phyloP scores from a whole-genome alignment of 78 protist species.

The Speleostelium caveatum region DNA sequence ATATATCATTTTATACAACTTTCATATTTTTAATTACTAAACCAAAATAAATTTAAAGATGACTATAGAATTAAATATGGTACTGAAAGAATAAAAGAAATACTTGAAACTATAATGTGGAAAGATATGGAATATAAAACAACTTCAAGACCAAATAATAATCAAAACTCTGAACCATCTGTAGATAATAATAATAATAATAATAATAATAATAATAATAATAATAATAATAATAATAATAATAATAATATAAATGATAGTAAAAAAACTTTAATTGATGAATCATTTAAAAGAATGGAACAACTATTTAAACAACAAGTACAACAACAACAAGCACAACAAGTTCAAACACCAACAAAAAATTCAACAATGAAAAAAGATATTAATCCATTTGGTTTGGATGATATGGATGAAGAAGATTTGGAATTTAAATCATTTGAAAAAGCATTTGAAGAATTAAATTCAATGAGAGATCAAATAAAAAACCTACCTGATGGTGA shows the following conservation, averaged over 20 bases:
- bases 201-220: not conserved
- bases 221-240: not conserved
- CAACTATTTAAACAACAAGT: not conserved
- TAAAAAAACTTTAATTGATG: not conserved
- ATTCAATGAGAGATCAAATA: conserved; percentile 37
- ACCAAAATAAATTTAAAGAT: not conserved
- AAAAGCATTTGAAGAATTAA: conserved; percentile 23
- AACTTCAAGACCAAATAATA: not conserved
- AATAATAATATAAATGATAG: not conserved
- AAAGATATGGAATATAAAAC: conserved; percentile 8
- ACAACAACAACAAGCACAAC: not conserved
- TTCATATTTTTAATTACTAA: not conserved
- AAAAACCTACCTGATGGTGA: conserved; percentile 43
- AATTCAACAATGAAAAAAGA: not conserved
- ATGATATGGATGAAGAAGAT: not conserved
- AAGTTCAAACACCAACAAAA: not conserved
- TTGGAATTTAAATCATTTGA: conserved; percentile 18
- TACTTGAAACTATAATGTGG: conserved; percentile 59
- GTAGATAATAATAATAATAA: not conserved
- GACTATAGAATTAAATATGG: conserved; percentile 65
- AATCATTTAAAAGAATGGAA: conserved; percentile 18
- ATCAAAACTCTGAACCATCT: not conserved
- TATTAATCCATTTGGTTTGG: conserved; percentile 11
- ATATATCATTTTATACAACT: not conserved
- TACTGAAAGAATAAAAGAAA: conserved; percentile 35